Evolutionary conservation across 148 eudicot genomes (phyloP), one percentile per base, ranked within the genome.

Genomic region (Chenopodium album): DNA sequence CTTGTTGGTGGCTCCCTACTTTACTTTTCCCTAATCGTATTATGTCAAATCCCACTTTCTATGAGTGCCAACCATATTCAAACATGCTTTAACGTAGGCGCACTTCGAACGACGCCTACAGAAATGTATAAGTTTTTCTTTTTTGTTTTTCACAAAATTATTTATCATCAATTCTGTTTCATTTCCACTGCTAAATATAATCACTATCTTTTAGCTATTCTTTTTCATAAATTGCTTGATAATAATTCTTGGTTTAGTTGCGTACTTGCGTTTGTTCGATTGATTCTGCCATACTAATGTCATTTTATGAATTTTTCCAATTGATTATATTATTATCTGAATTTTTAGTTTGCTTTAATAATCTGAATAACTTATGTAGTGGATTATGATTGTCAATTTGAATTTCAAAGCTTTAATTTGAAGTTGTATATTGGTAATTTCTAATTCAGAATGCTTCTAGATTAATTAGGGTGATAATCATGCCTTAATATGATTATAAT

Each of bases 51-150:
- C 26, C 26, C 26, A 26, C 26, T 26, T 26, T 26, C 26, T 26
- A 26, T 26, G 26, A 26, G 26, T 26, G 26, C 26, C 26, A 26
- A 26, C 0, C 26, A 26, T 26, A 26, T 26, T 26, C 26, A 26
- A 0, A 26, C 26, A 26, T 26, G 26, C 26, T 26, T 26, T 26
- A 26, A 26, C 26, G 26, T 26, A 26, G 26, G 26, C 26, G 26
- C 26, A 26, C 26, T 26, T 26, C 0, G 26, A 26, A 26, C 26
- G 26, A 26, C 26, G 0, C 26, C 26, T 26, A 26, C 26, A 26
- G 26, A 23, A 56, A 9, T 81, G 91, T 85, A 90, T 89, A 87
- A 22, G 82, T 5, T 31, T 60, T 10, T 46, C n/a, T 76, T 77
- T 50, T 66, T 4, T 29, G 31, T 29, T 17, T 29, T 37, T 9